Evolutionary conservation across 805 yeast genomes (phyloP), one percentile per base, ranked within the genome.

Genomic region (Clavispora asparagi): DNA sequence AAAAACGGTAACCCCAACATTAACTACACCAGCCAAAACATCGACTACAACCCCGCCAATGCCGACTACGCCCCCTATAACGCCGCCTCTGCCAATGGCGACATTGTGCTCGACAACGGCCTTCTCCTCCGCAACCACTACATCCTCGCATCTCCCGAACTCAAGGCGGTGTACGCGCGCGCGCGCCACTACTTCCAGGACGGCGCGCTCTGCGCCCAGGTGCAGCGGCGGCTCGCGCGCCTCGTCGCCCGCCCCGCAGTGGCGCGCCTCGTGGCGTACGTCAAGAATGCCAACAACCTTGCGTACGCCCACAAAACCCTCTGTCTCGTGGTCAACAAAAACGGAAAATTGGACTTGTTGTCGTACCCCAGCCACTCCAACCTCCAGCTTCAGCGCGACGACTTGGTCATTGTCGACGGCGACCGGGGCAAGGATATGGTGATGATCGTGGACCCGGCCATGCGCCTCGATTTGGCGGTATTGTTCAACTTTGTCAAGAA

Each of bases 391-490:
- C 75, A 72, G 50, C 71, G 78, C 39, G 73, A 78, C 46, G 94
- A 87, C 63, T 71, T 86, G 58, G 86, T 85, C 9, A 81, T 86
- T 16, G 84, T 85, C 46, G 94, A 87, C 65, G 95, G 94, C 45
- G 95, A 87, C 61, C 72, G 94, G 50, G 95, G 95, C 27, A 84
- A 84, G 56, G 95, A 87, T 62, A 63, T 87, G 51, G 92, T 83
- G 9, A 77, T 82, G 77, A 80, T 86, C 39, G 66, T 85, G 27
- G 85, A 83, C 50, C 88, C 92, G 0, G 62, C 73, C 37, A 75
- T 85, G 28, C 76, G 74, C 39, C 71, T 84, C 46, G 78, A 83
- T 48, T 69, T 82, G 61, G 92, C 92, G 2, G 73, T 85, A 41
- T 73, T 87, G 48, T 77, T 86, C 59, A 85, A 85, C 56, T 87